Base-by-base conservation (phyloP, 176 grass and related monocot species). In the Oryza brachyantha region DNA sequence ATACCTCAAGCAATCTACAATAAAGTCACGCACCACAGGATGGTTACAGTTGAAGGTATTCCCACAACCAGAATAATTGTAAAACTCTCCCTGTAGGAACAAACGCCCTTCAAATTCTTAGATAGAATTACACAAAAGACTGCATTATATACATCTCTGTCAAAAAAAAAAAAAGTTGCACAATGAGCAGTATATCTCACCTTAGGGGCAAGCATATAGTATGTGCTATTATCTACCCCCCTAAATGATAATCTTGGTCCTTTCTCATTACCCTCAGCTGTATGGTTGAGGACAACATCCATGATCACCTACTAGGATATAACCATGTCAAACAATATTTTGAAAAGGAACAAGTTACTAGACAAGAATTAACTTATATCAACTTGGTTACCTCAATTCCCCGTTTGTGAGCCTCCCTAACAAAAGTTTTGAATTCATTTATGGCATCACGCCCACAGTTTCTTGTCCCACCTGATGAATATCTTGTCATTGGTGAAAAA, bases 41-140 rank as follows among this genome's bases (percentile, higher is more conserved):
- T 99, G 96, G 70, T 99, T 99, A 85, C 96, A 99, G 42, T 99
- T 99, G 82, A 95, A 95, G 66, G 96, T 99, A 82, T 99, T 99
- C 64, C 96, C 96, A 74, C 96, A 99, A 26, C 96, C 92, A 54
- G 92, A 99, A 71, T 95, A 95, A 77, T 95, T 99, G 76, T 99
- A 99, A 40, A 91, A 99, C 70, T 95, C 96, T 66, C 96, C 96
- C 96, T 99, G 92, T 72, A 82, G 38, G 73, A 80, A 78, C 52
- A 88, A 77, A 76, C 36, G 37, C 11, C 42, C 71, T 76, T 85
- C 25, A 81, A 72, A 66, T 78, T 78, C 14, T 60, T 66, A 36
- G 13, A 68, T 68, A 74, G 45, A 42, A 71, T 64, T 72, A 71
- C 12, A 58, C 59, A 63, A 73, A 73, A n/a, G 73, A 63, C 35